phyloP scores from a whole-genome alignment of 2,329 filamentous ascomycete species.

The Verticillium longisporum region DNA sequence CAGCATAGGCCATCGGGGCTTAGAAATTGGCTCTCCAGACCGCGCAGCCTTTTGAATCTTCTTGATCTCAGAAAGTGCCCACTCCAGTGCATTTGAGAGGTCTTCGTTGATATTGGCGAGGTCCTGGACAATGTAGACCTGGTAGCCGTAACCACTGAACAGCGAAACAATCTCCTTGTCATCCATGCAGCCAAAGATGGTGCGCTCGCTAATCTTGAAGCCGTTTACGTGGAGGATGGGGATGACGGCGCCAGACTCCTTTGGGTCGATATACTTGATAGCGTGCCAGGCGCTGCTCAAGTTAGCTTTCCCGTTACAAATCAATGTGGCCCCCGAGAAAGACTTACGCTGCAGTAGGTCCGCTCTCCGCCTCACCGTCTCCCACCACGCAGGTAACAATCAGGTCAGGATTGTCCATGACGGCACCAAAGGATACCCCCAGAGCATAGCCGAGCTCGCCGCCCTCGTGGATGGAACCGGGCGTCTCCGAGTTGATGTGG shows the following conservation, averaged over 20 bases:
- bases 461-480: slow-evolving; percentile 61
- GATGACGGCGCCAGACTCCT: slow-evolving; percentile 59
- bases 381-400: slow-evolving; percentile 56
- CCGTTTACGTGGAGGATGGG: slow-evolving; percentile 63
- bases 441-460: slow-evolving; percentile 64
- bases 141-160: slow-evolving; percentile 61
- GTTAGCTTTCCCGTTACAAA: too few species aligned
- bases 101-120: slow-evolving; percentile 55
- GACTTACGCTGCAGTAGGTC: slow-evolving; percentile 55
- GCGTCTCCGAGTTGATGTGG: slow-evolving; percentile 63
- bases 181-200: slow-evolving; percentile 65
- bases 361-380: slow-evolving; percentile 59
- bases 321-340: too few species aligned
- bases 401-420: slow-evolving; percentile 61
- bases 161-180: slow-evolving; percentile 53
- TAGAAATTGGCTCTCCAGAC: slow-evolving; percentile 50
- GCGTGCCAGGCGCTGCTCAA: slow-evolving; percentile 53
- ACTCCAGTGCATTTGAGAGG: slow-evolving; percentile 50
- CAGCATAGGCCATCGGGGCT: slow-evolving; percentile 60
- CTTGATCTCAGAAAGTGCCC: slow-evolving; percentile 54
- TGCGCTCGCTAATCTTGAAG: slow-evolving; percentile 64
- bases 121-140: slow-evolving; percentile 53
- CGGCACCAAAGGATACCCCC: slow-evolving; percentile 58
- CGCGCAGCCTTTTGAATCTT: slow-evolving; percentile 57
- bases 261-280: slow-evolving; percentile 60